Base-by-base conservation (phyloP, 805 yeast genomes). In the Candida pseudoglaebosa region DNA sequence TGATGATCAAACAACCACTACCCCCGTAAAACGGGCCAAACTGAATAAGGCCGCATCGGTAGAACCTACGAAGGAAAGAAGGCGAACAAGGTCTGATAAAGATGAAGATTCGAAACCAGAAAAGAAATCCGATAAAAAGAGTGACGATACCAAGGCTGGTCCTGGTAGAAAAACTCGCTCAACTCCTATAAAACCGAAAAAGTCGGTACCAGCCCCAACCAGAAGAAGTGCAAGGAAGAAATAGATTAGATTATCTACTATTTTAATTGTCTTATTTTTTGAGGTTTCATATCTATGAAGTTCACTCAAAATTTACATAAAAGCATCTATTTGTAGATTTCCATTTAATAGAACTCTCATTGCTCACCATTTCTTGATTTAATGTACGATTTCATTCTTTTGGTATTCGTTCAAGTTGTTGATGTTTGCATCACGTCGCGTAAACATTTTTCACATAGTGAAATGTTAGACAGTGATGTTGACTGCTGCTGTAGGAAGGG, bases 171-270 rank as follows among this genome's bases (percentile, higher is more conserved):
- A 32, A 16, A 37, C 35, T 16, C 19, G 35, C 14, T 13, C 35
- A 16, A 24, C 28, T 10, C 28, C 29, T 22, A 13, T 34, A 16
- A 17, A 5, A 28, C 12, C 26, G 15, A 26, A 26, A 26, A 26
- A 26, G 15, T 7, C 29, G 15, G 13, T 10, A 26, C 29, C 26
- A 28, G 32, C 28, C 12, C 53, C 52, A 17, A 32, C 42, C 2
- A 45, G 56, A 40, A 30, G 54, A 41, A 48, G 53, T 38, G 29
- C 49, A 3, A 31, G 54, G 22, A 49, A 46, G 19, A 52, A 41
- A 39, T 49, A 39, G 35, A 18, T 18, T n/a, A n/a, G n/a, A n/a
- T n/a, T n/a, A n/a, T n/a, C n/a, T n/a, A n/a, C n/a, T n/a, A n/a
- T n/a, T n/a, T n/a, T n/a, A n/a, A n/a, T n/a, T n/a, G n/a, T n/a